A percentile compares a stretch with the other conserved stretches of the same genome.
Evolutionary conservation across 345 rosid species (phyloP).

Genomic region (Lepidium sativum): DNA sequence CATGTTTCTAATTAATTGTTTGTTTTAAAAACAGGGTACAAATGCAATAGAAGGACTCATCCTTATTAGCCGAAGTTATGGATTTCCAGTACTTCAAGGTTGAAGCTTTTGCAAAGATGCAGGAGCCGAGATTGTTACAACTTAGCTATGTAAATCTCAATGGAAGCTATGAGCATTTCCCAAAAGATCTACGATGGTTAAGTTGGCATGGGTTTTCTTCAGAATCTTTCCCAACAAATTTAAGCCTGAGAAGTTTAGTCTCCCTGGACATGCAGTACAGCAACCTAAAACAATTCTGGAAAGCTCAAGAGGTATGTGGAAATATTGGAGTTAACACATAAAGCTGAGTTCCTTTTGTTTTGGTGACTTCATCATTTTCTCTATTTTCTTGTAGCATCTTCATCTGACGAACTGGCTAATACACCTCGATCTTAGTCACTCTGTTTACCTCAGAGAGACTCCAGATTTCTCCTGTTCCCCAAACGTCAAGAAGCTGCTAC

Average conservation of each 20-base stretch:
- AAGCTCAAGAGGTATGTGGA: neutral
- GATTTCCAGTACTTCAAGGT: neutral
- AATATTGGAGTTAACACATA: neutral
- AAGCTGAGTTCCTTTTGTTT: neutral
- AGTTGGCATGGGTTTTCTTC: neutral
- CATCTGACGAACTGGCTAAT: neutral
- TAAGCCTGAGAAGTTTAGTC: neutral
- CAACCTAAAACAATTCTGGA: neutral
- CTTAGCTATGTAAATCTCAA: neutral
- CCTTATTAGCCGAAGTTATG: neutral
- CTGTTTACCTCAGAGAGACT: neutral
- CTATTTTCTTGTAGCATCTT: neutral
- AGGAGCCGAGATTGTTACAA: neutral
- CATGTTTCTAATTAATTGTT: neutral
- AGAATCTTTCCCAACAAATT: neutral
- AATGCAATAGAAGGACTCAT: neutral
- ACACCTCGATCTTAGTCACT: slow-evolving; percentile 1
- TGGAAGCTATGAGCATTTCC: neutral
- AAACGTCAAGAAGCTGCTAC: neutral
- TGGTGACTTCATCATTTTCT: neutral
- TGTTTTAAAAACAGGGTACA: neutral
- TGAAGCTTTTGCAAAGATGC: neutral
- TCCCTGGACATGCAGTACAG: neutral
- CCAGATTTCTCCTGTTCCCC: neutral
- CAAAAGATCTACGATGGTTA: neutral